Percentiles rank a stretch among this genome's conserved stretches.
Evolutionary conservation across 202 grass and related monocot species (phyloP).

Genomic region (Schoenoplectus tabernaemontani): DNA sequence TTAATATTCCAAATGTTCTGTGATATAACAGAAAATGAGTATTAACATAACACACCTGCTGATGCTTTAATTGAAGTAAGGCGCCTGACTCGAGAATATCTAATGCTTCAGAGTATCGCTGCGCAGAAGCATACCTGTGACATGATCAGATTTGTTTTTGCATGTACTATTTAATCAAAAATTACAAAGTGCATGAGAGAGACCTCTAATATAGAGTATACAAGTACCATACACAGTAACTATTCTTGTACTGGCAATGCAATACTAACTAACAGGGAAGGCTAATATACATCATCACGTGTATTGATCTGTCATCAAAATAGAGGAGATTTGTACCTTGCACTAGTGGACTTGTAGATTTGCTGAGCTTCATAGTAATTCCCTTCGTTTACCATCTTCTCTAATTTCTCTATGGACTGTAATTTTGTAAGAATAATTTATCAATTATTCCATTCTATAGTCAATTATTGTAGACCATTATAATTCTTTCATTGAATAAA

Average conservation of each 20-base stretch:
- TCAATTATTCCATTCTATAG: slow-evolving; percentile 9
- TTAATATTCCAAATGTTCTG: neutral
- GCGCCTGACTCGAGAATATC: slow-evolving; percentile 89
- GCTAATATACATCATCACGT: neutral
- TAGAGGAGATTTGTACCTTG: slow-evolving; percentile 40
- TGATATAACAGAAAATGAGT: neutral
- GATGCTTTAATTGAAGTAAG: slow-evolving; percentile 81
- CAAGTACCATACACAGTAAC: neutral
- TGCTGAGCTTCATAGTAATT: slow-evolving; percentile 93
- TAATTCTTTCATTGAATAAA: neutral
- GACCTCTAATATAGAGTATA: neutral
- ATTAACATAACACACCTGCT: slow-evolving; percentile 50
- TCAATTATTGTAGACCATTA: neutral
- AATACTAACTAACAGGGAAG: neutral
- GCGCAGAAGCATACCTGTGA: slow-evolving; percentile 63
- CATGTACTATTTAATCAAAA: neutral
- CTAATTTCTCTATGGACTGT: slow-evolving; percentile 67
- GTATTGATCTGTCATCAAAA: neutral
- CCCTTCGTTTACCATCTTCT: slow-evolving; percentile 61
- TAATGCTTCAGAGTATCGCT: slow-evolving; percentile 74
- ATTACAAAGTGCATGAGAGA: neutral
- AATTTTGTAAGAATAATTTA: slow-evolving; percentile 12
- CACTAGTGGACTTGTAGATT: slow-evolving; percentile 82
- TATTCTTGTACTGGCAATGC: neutral
- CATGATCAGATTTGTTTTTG: slow-evolving; percentile 1